Evolutionary conservation across 129 eudicot species (phyloP), one percentile per base, ranked within the genome.

Genomic region (Apium graveolens): DNA sequence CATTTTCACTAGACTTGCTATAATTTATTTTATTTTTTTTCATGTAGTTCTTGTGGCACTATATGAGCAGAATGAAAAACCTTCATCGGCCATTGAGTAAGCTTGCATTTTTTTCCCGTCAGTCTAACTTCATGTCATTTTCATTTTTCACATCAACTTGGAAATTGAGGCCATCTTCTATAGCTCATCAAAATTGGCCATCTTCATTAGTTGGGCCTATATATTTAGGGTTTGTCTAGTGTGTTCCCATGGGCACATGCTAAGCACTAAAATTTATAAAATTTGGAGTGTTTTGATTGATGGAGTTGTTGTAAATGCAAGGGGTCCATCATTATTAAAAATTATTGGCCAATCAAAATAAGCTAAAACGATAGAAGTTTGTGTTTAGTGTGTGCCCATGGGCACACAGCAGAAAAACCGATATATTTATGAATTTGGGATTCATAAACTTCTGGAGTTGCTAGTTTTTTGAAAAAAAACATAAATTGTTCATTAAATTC

Each of bases 41-140:
- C 18, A 8, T 79, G 77, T 74, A 94, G 98, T 90, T 84, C 97
- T 94, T 83, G 98, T 94, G 82, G 93, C 98, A 48, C 88, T 94
- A 73, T 94, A 94, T 45, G 98, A 94, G 85, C 97, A 91, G 82
- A 90, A 85, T 70, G 97, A 91, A 81, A 91, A 94, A 81, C 98
- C 97, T 82, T 84, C 92, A 37, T 90, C 97, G 39, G 96, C 97
- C 76, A 75, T 91, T 78, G 98, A 94, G 98, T 94, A 87, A 88
- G 97, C 86, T 76, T 72, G 77, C 69, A 49, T 70, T 77, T 55
- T 73, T 38, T 39, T 3, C 14, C 10, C 6, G 0, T 10, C 43
- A 72, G 29, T 29, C 13, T 41, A 75, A 14, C 24, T 31, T 27
- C 75, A 17, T 48, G 70, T 38, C 29, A 18, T 73, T 68, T 37